A percentile compares a stretch with the other conserved stretches of the same genome.
Evolutionary conservation across 2,329 filamentous ascomycete species (phyloP).

Genomic region (Pseudogymnoascus sp.): DNA sequence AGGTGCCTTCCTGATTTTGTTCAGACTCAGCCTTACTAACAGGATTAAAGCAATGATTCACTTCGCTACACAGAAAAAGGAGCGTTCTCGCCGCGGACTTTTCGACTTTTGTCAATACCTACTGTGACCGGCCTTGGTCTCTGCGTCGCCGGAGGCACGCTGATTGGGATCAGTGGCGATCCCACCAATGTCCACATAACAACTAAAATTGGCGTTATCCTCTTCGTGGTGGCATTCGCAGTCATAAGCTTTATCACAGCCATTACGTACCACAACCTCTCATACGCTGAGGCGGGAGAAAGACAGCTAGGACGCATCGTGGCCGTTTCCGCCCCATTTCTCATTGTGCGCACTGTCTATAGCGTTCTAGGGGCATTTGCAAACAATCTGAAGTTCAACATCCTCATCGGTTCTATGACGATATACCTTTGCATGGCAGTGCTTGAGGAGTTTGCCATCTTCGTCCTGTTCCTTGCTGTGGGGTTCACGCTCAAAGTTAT

Average conservation of each 20-base stretch:
- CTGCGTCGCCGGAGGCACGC: conserved; percentile 38
- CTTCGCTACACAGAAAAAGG: background rate
- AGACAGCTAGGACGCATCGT: conserved; percentile 39
- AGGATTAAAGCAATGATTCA: background rate
- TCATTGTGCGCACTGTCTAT: conserved; percentile 41
- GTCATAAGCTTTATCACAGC: conserved; percentile 26
- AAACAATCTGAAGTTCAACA: conserved; percentile 34
- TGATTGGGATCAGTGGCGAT: conserved; percentile 30
- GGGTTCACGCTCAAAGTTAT: background rate
- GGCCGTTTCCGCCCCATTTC: conserved; percentile 35
- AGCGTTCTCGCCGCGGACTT: background rate
- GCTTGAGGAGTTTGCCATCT: conserved; percentile 37
- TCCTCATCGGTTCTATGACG: conserved; percentile 31
- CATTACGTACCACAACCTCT: conserved; percentile 16
- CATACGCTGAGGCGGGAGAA: conserved; percentile 29
- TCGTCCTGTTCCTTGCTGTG: conserved; percentile 28
- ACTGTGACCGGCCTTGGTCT: background rate
- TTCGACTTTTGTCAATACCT: background rate
- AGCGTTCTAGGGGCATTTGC: conserved; percentile 34
- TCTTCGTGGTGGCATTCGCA: conserved; percentile 34
- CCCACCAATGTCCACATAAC: conserved; percentile 23
- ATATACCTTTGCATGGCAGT: conserved; percentile 38
- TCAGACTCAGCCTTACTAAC: background rate
- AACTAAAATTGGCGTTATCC: conserved; percentile 27
- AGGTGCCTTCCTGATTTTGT: background rate